These are phyloP conservation scores for Skeletonema tropicum DNA, from an alignment of 108 stramenopile species.

Conservation along the genomic window DNA sequence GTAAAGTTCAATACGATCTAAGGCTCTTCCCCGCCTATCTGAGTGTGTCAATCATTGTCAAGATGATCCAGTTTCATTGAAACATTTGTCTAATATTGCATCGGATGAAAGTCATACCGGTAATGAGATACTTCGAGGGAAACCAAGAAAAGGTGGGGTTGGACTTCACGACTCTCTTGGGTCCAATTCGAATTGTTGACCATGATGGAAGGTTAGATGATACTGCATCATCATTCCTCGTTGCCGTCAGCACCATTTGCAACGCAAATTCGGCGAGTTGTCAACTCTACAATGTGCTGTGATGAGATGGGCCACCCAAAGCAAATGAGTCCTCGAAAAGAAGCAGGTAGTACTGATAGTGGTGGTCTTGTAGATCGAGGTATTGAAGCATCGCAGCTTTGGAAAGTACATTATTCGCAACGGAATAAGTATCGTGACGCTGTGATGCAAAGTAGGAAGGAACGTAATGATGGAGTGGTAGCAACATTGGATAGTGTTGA, in stretches of 20 bases:
- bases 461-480: not conserved
- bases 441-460: constrained; percentile 5
- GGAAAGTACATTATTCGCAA: not conserved
- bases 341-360: not conserved
- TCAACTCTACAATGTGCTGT: not conserved
- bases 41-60: not conserved
- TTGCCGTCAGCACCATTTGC: not conserved
- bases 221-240: not conserved
- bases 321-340: not conserved
- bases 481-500: not conserved
- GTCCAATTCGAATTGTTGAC: constrained; percentile 17
- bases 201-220: not conserved
- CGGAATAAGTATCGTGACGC: not conserved
- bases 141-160: not conserved
- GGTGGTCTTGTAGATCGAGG: constrained; percentile 12
- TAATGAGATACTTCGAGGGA: constrained; percentile 9
- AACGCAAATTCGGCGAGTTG: not conserved
- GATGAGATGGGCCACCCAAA: not conserved
- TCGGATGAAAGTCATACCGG: not conserved
- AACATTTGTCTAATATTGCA: not conserved
- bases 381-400: constrained; percentile 9
- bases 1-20: constrained; percentile 3
- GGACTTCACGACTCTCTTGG: constrained; percentile 1
- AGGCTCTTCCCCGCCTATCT: not conserved
- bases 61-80: not conserved